These are phyloP conservation scores for Actinomortierella wolfii DNA, from an alignment of 371 early-diverging fungal species.

Conservation along the genomic window DNA sequence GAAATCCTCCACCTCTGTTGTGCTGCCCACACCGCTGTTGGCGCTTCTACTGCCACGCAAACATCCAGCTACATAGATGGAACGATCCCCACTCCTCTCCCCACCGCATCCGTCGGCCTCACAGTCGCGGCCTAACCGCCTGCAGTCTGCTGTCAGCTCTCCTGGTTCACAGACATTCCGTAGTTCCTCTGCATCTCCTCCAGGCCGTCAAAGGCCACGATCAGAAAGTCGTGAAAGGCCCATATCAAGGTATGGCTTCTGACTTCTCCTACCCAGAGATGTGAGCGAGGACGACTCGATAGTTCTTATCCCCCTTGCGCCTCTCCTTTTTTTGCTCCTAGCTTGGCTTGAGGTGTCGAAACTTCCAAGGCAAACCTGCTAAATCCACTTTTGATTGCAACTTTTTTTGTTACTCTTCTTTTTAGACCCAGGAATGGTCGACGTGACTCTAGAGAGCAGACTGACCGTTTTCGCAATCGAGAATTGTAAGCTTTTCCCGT, in stretches of 20 bases:
- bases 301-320: too few species aligned
- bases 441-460: too few species aligned
- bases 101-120: conserved; percentile 36
- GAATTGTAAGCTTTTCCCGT: too few species aligned
- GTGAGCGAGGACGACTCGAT: neutral
- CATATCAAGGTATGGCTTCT: conserved; percentile 20
- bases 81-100: conserved; percentile 36
- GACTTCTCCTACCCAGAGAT: neutral
- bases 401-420: too few species aligned
- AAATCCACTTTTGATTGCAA: neutral
- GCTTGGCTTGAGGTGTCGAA: neutral
- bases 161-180: conserved; percentile 22
- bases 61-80: conserved; percentile 12
- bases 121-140: conserved; percentile 34
- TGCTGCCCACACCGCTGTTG: too few species aligned
- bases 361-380: neutral
- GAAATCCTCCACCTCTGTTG: too few species aligned
- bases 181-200: conserved; percentile 35
- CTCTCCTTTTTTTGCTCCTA: too few species aligned
- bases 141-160: conserved; percentile 45
- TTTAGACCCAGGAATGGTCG: too few species aligned
- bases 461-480: too few species aligned
- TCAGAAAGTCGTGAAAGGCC: conserved; percentile 45
- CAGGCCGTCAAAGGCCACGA: conserved; percentile 39
- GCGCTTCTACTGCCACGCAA: too few species aligned